Percentiles rank a stretch among this genome's conserved stretches.
phyloP scores from a whole-genome alignment of 257 asterid genomes.

The Cordia subcordata region DNA sequence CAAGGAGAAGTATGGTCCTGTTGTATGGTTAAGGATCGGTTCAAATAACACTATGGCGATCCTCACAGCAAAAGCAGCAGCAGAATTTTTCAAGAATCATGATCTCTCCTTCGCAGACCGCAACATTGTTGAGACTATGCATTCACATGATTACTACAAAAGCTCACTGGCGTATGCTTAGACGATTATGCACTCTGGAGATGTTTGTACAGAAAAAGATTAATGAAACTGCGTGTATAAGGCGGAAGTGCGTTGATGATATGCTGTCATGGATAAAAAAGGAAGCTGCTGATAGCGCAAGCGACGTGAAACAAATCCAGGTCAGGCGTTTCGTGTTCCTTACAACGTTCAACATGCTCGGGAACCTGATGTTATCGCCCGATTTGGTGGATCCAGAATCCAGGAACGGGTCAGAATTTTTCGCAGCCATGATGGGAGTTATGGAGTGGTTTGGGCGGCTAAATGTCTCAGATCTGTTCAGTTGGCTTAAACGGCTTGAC shows the following conservation, averaged over 20 bases:
- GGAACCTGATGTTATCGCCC: conserved; percentile 43
- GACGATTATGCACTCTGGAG: conserved; percentile 49
- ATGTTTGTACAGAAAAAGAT: conserved; percentile 34
- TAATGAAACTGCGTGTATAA: conserved; percentile 33
- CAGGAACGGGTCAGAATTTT: conserved; percentile 33
- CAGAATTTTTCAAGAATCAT: conserved; percentile 21
- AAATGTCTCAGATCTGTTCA: conserved; percentile 46
- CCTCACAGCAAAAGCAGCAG: conserved; percentile 3
- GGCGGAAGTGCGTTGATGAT: conserved; percentile 34
- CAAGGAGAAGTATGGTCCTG: conserved; percentile 14
- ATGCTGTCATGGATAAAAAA: conserved; percentile 44
- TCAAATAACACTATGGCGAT: conserved; percentile 12
- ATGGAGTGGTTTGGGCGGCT: conserved; percentile 36
- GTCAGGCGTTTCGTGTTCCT: conserved; percentile 42
- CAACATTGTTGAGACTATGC: conserved; percentile 39
- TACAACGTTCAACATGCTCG: conserved; percentile 47
- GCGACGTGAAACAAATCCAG: conserved; percentile 13
- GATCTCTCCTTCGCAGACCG: conserved; percentile 47
- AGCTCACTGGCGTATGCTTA: conserved; percentile 51
- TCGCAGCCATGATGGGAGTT: conserved; percentile 31
- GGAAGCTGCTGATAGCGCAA: conserved; percentile 3
- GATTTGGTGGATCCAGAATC: conserved; percentile 46
- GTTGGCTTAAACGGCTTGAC: conserved; percentile 39
- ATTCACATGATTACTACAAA: conserved; percentile 25
- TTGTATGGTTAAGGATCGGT: conserved; percentile 11